Evolutionary conservation across 2,329 filamentous ascomycete species (phyloP).

Genomic region (Bipolaris gigantea): DNA sequence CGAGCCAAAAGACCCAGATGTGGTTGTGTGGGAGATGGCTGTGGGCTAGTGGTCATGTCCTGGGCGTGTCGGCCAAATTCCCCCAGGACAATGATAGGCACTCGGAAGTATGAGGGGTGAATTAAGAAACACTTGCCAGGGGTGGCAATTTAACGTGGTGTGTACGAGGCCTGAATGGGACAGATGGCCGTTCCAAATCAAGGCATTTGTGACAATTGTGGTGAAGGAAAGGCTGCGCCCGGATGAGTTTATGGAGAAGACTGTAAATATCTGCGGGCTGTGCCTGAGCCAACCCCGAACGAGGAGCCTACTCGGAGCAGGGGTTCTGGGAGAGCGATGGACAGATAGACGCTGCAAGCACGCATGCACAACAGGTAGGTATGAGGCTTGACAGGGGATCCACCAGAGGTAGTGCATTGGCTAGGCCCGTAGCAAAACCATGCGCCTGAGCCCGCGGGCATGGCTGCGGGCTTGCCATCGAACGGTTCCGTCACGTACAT

Average conservation of each 20-base stretch:
- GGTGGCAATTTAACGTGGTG: slow-evolving; percentile 29
- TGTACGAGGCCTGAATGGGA: slow-evolving; percentile 31
- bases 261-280: slow-evolving; percentile 46
- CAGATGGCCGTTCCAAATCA: slow-evolving; percentile 39
- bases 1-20: slow-evolving; percentile 37
- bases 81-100: slow-evolving; percentile 34
- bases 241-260: slow-evolving; percentile 30
- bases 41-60: slow-evolving; percentile 38
- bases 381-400: slow-evolving; percentile 22
- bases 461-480: slow-evolving; percentile 40
- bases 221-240: slow-evolving; percentile 36
- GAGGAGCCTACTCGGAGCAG: slow-evolving; percentile 23
- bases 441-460: slow-evolving; percentile 42
- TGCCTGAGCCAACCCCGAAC: slow-evolving; percentile 39
- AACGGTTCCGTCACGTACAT: slow-evolving; percentile 40
- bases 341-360: slow-evolving; percentile 37
- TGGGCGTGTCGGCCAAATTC: slow-evolving; percentile 30
- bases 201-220: slow-evolving; percentile 36
- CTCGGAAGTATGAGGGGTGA: slow-evolving; percentile 32
- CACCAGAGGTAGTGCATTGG: slow-evolving; percentile 35
- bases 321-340: slow-evolving; percentile 18
- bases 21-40: slow-evolving; percentile 37
- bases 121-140: slow-evolving; percentile 35
- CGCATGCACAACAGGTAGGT: slow-evolving; percentile 27
- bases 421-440: slow-evolving; percentile 25